Evolutionary conservation across 169 alveolate genomes (phyloP).

Genomic region (Neospora caninum): DNA sequence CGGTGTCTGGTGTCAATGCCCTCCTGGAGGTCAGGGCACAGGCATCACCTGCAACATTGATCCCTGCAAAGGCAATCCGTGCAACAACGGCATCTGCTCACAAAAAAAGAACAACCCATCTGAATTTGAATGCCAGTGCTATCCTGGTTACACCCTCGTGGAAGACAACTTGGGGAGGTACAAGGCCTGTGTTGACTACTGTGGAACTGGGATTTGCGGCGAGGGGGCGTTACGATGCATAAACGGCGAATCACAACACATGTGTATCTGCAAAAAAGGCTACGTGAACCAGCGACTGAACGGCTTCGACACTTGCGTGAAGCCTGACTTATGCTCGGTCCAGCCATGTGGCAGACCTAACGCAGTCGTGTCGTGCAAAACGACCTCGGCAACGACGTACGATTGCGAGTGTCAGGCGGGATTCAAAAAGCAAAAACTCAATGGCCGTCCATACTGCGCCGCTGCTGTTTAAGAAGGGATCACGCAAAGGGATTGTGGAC

Average conservation of each 20-base stretch:
- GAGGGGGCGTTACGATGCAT: neutral
- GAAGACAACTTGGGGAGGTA: neutral
- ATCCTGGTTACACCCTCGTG: neutral
- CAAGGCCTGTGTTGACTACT: neutral
- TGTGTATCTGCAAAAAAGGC: neutral
- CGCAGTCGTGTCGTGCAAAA: neutral
- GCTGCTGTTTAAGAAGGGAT: neutral
- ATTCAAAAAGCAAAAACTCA: neutral
- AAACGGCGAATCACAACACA: neutral
- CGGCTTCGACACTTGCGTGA: constrained; percentile 17
- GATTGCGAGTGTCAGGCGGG: neutral
- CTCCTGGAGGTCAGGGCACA: neutral
- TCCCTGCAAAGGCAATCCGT: constrained; percentile 16
- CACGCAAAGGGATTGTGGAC: too few species aligned
- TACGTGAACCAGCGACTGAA: neutral
- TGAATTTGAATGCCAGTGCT: neutral
- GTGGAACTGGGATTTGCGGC: constrained; percentile 11
- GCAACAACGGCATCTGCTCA: constrained; percentile 17
- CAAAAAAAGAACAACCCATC: neutral
- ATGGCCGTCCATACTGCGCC: neutral
- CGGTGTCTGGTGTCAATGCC: constrained; percentile 31
- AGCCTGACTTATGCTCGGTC: neutral
- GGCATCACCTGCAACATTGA: constrained; percentile 36
- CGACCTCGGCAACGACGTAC: neutral
- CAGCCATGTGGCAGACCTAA: neutral